Evolutionary conservation across 2,329 filamentous ascomycete genomes (phyloP), one percentile per base, ranked within the genome.

Genomic region (Emmonsia crescens): DNA sequence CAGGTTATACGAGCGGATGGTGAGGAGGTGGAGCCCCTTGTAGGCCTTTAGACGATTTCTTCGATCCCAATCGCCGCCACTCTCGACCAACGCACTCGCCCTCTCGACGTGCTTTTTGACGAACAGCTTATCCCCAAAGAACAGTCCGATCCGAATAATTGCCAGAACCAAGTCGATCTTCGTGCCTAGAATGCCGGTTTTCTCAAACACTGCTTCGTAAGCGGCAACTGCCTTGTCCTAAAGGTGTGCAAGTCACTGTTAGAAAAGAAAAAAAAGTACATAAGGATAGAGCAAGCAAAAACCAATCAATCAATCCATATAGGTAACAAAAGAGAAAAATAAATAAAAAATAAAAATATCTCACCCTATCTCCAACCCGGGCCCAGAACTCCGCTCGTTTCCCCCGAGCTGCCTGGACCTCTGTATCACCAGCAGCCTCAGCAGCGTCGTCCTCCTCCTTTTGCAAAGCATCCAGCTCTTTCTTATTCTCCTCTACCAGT

Each of bases 21-120:
- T 97, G 68, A 99, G 86, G 62, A 96, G 84, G 74, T 97, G 89
- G 61, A 99, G 83, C 65, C 94, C 94, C 74, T 96, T 91, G 82
- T 99, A 99, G 67, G 94, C 94, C 87, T 99, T 99, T 72, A 99
- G 85, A 64, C 94, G 88, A 81, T 99, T 99, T 75, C 94, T 88
- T 66, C 94, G 89, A 75, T 99, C 94, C 94, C 94, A 99, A 77
- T 99, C 94, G 75, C 94, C 94, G 68, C 94, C 94, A 67, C 89
- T 89, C 73, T 99, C 94, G 40, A 99, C 92, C 58, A 99, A 82
- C 3, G 89, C 83, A 78, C 89, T 91, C 68, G 92, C 92, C 51
- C 93, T 87, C 71, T 96, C 91, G 55, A 97, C 84, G 63, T 91
- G 89, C 83, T 95, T 96, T 85, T 96, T 95, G 57, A 96, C 92